A percentile compares a stretch with the other conserved stretches of the same genome.
Conservation (phyloP, 352 stramenopile genomes). For the Globisporangium ultimum region DNA sequence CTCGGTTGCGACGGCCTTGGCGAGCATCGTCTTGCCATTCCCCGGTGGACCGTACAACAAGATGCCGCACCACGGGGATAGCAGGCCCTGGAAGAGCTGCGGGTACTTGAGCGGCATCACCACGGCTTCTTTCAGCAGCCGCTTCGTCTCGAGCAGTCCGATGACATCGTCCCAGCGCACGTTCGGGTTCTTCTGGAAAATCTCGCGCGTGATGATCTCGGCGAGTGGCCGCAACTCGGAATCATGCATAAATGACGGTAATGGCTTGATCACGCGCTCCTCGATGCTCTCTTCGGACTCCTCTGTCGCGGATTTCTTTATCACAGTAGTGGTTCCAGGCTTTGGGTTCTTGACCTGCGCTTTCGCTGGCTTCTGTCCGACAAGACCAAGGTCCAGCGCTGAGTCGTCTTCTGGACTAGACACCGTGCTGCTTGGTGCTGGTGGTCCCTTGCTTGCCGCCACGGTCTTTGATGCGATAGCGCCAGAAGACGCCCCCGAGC, state of each 20-base stretch:
- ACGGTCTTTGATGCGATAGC: slow-evolving; percentile 5
- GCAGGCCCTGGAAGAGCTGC: slow-evolving; percentile 92
- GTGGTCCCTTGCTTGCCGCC: not conserved
- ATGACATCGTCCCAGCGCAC: slow-evolving; percentile 89
- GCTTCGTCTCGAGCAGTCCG: slow-evolving; percentile 89
- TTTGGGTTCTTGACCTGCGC: slow-evolving; percentile 16
- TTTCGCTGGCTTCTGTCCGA: slow-evolving; percentile 63
- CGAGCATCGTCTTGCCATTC: slow-evolving; percentile 89
- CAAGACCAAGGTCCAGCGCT: slow-evolving; percentile 46
- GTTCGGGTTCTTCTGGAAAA: slow-evolving; percentile 90
- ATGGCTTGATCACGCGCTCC: slow-evolving; percentile 80
- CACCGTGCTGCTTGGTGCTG: slow-evolving; percentile 4
- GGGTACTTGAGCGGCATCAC: slow-evolving; percentile 95
- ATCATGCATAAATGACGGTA: slow-evolving; percentile 85
- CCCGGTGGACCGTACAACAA: slow-evolving; percentile 83
- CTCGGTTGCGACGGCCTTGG: slow-evolving; percentile 81
- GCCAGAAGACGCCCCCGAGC: slow-evolving; percentile 9
- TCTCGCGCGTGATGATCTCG: slow-evolving; percentile 89
- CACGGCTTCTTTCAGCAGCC: slow-evolving; percentile 92
- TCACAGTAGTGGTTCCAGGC: slow-evolving; percentile 11
- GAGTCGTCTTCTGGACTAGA: slow-evolving; percentile 33
- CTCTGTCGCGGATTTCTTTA: slow-evolving; percentile 32
- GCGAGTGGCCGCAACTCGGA: slow-evolving; percentile 84
- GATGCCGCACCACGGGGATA: slow-evolving; percentile 89
- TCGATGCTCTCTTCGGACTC: slow-evolving; percentile 55